These are phyloP conservation scores for Vitellaria paradoxa DNA, from an alignment of 179 eudicot genomes.

Conservation along the genomic window DNA sequence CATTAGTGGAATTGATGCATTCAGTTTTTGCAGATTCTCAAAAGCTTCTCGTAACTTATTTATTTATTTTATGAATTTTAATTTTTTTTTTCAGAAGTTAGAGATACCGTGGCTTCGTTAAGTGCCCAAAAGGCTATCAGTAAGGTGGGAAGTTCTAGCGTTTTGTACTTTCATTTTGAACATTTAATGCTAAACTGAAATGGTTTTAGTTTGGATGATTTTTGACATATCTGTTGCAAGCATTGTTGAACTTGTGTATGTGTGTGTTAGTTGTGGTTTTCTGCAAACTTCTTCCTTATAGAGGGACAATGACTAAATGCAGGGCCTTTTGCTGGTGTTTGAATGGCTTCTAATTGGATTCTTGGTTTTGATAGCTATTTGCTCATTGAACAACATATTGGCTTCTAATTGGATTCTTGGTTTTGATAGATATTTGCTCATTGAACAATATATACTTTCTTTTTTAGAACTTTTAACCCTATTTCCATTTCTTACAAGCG, in stretches of 20 bases:
- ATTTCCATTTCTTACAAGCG: not conserved
- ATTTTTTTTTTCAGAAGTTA: slow-evolving; percentile 53
- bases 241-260: too few relatives aligned
- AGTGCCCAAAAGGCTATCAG: slow-evolving; percentile 55
- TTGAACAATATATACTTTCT: too few relatives aligned
- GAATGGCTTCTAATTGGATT: not conserved
- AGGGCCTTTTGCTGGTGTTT: not conserved
- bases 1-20: too few relatives aligned
- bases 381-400: not conserved
- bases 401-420: too few relatives aligned
- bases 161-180: not conserved
- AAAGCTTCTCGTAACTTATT: slow-evolving; percentile 3
- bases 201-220: not conserved
- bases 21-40: too few relatives aligned
- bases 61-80: not conserved
- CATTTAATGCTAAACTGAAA: not conserved
- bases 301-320: not conserved
- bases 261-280: not conserved
- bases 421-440: too few relatives aligned
- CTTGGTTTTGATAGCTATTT: too few relatives aligned
- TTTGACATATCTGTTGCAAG: not conserved
- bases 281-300: not conserved
- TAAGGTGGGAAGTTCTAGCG: slow-evolving; percentile 44
- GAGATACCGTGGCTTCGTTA: slow-evolving; percentile 49
- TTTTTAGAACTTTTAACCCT: not conserved